Evolutionary conservation across 2,329 filamentous ascomycete species (phyloP), one percentile per base, ranked within the genome.

Genomic region (Aspergillus quadricinctus): DNA sequence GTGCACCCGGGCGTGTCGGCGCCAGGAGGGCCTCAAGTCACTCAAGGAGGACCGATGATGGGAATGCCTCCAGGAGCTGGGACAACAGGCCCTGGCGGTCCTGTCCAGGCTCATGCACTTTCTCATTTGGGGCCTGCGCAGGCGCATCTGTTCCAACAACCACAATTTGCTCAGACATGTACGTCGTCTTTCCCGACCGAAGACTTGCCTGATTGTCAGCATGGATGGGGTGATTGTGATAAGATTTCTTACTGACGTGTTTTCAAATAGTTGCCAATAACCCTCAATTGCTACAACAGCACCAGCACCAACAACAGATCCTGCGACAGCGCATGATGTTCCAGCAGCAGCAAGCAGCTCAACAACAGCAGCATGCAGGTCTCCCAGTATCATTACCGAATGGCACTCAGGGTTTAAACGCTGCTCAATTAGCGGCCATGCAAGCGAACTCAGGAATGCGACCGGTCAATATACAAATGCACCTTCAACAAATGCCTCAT

Each of bases 31-130:
- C 82, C 83, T 50, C 82, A 84, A 60, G 83, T 83, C 55, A 83
- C 77, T 60, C 84, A 86, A 67, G 78, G 81, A 49, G 81, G 81
- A n/a, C 83, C 82, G 25, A 85, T 86, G 82, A 84, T 87, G 78
- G 77, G 80, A 51, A 86, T 87, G 83, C 83, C 83, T 61, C 82
- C 81, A 50, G 82, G 82, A 53, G 77, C 78, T 57, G 79, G 80
- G 57, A 81, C 78, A 31, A 77, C 78, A 59, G 78, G 78, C 35
- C 76, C 77, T 57, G 77, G 74, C n/a, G 75, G 75, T 27, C 74
- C 75, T 28, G 76, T 77, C 55, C 81, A 80, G 68, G 78, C 80
- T 50, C 84, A 86, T 74, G 83, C 84, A 28, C 73, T 87, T 60
- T 82, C 80, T 49, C 84, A 87, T 68, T 72, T 87, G 61, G 81